A percentile compares a stretch with the other conserved stretches of the same genome.
Evolutionary conservation across 345 rosid genomes (phyloP).

Genomic region (Zanthoxylum bungeanum): DNA sequence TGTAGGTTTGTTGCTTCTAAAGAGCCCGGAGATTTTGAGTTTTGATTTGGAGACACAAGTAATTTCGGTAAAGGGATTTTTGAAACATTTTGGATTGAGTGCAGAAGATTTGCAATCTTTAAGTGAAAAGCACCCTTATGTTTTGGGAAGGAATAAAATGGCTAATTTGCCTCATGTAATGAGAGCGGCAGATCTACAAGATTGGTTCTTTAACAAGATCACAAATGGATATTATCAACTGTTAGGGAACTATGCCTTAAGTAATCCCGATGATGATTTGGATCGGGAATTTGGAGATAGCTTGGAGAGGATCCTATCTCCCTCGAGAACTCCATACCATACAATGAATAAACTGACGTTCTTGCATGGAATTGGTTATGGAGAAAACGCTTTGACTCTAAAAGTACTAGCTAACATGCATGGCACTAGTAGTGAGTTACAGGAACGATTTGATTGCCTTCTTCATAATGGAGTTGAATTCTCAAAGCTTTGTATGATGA

Average conservation of each 20-base stretch:
- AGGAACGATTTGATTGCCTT: slow-evolving; percentile 45
- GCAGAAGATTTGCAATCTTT: slow-evolving; percentile 27
- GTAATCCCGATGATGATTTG: slow-evolving; percentile 40
- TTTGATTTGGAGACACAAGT: slow-evolving; percentile 40
- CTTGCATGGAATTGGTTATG: slow-evolving; percentile 59
- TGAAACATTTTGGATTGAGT: slow-evolving; percentile 51
- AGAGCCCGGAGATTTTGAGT: slow-evolving; percentile 35
- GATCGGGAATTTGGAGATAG: slow-evolving; percentile 38
- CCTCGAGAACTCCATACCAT: slow-evolving; percentile 31
- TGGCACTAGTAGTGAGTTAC: slow-evolving; percentile 51
- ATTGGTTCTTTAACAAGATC: slow-evolving; percentile 44
- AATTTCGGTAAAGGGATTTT: slow-evolving; percentile 44
- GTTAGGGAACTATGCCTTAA: slow-evolving; percentile 40
- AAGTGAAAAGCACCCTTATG: slow-evolving; percentile 30
- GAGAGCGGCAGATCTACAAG: slow-evolving; percentile 36
- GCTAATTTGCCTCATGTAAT: slow-evolving; percentile 59
- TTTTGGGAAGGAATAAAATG: slow-evolving; percentile 51
- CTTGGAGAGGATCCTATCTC: slow-evolving; percentile 37
- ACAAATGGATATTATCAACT: slow-evolving; percentile 39
- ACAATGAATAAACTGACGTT: slow-evolving; percentile 50
- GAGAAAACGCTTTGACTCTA: slow-evolving; percentile 49
- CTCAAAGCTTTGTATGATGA: slow-evolving; percentile 47
- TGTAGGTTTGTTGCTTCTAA: slow-evolving; percentile 50
- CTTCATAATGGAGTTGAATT: slow-evolving; percentile 37
- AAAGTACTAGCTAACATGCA: slow-evolving; percentile 42